phyloP scores from a whole-genome alignment of 768 basidiomycete species.

The Amanita polypyramis region DNA sequence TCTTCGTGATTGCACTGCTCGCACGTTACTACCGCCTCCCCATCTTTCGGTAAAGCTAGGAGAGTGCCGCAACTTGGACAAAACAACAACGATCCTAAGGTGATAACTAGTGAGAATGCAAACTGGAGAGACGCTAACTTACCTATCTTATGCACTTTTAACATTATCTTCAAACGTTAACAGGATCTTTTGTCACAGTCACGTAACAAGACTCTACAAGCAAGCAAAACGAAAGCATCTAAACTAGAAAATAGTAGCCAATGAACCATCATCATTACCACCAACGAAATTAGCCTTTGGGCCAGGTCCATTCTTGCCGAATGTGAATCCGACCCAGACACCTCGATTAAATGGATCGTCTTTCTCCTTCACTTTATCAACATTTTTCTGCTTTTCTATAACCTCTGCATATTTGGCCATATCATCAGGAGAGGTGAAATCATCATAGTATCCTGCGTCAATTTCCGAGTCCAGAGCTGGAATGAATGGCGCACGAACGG shows the following conservation, averaged over 20 bases:
- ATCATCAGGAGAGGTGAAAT: constrained; percentile 80
- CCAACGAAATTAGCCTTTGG: constrained; percentile 28
- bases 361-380: constrained; percentile 85
- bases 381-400: constrained; percentile 91
- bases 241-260: constrained; percentile 50
- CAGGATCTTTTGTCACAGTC: neutral
- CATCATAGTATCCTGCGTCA: constrained; percentile 93
- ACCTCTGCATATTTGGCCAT: constrained; percentile 99
- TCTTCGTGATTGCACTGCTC: constrained; percentile 85
- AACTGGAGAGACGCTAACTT: neutral
- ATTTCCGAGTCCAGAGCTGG: constrained; percentile 90
- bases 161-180: neutral
- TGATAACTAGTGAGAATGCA: neutral
- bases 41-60: constrained; percentile 69
- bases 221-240: too few relatives aligned
- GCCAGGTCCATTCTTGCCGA: constrained; percentile 78
- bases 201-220: neutral
- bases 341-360: constrained; percentile 63
- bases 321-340: constrained; percentile 89
- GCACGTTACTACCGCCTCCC: constrained; percentile 67
- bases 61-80: constrained; percentile 91
- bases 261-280: constrained; percentile 37
- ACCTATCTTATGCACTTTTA: neutral
- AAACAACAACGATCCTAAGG: constrained; percentile 80
- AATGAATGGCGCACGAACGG: constrained; percentile 78